These are phyloP conservation scores for Curvularia eragrostidis DNA, from an alignment of 2,329 filamentous ascomycete species.

Conservation along the genomic window DNA sequence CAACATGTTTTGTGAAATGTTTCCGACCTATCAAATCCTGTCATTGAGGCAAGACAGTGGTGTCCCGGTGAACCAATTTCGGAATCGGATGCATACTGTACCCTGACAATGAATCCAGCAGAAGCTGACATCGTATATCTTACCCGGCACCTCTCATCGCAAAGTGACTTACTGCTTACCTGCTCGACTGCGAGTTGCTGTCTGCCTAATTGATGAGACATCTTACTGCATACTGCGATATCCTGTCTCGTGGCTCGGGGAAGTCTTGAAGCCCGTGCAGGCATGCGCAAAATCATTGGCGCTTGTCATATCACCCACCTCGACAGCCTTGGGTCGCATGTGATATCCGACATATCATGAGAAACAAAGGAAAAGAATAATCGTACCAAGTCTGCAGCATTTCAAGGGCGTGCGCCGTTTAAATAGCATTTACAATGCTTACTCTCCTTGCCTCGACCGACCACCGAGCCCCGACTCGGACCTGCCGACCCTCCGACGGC, in stretches of 20 bases:
- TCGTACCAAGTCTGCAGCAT: not conserved
- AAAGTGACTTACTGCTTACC: not conserved
- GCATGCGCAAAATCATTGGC: not conserved
- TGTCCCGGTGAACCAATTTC: not conserved
- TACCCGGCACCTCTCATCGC: not conserved
- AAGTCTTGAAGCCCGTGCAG: not conserved
- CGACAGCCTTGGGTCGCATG: not conserved
- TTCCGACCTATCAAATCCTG: not conserved
- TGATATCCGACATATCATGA: not conserved
- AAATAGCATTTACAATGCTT: not conserved
- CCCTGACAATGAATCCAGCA: not conserved
- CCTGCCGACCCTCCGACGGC: not conserved
- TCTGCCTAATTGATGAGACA: not conserved
- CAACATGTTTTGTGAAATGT: not conserved
- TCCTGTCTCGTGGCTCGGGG: not conserved
- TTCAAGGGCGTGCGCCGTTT: not conserved
- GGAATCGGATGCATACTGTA: not conserved
- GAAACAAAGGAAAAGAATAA: not conserved
- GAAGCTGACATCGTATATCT: not conserved
- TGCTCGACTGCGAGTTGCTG: not conserved
- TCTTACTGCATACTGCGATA: not conserved
- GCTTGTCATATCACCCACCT: not conserved
- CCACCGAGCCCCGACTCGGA: no score
- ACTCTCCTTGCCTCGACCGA: not conserved
- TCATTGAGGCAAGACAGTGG: not conserved